These are phyloP conservation scores for Macrophomina pseudophaseolina DNA, from an alignment of 2,329 filamentous ascomycete genomes.

Conservation along the genomic window DNA sequence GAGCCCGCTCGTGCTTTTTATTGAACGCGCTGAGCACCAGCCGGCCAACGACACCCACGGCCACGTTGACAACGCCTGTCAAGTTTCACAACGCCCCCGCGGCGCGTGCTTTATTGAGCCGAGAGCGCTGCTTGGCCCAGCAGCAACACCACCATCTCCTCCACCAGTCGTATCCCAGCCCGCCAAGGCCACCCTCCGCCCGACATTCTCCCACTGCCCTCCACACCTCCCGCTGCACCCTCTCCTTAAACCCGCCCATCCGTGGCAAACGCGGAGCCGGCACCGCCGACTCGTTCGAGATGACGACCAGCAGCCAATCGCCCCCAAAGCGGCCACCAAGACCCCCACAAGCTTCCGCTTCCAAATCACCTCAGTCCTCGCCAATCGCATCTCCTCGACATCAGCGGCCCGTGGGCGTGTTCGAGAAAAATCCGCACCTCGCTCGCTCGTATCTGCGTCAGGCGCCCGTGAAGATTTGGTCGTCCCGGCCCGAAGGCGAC, in stretches of 20 bases:
- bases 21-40: constrained; percentile 14
- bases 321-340: not conserved
- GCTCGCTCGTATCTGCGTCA: not conserved
- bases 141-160: constrained; percentile 15
- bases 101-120: constrained; percentile 23
- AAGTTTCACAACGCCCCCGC: constrained; percentile 2
- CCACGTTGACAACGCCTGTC: constrained; percentile 13
- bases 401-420: not conserved
- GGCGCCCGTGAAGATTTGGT: not conserved
- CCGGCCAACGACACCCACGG: not conserved
- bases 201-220: not conserved
- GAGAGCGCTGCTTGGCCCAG: constrained; percentile 16
- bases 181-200: not conserved
- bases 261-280: constrained; percentile 4
- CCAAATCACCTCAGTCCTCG: not conserved
- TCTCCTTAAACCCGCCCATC: not conserved
- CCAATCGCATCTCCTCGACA: constrained; percentile 1
- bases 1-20: constrained; percentile 23
- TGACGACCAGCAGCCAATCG: not conserved
- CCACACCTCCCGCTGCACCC: not conserved
- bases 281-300: constrained; percentile 5
- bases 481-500: constrained; percentile 2
- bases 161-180: constrained; percentile 2
- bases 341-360: not conserved
- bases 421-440: not conserved